Evolutionary conservation across 2,329 filamentous ascomycete genomes (phyloP), one percentile per base, ranked within the genome.

Genomic region (Fusarium pseudograminearum): DNA sequence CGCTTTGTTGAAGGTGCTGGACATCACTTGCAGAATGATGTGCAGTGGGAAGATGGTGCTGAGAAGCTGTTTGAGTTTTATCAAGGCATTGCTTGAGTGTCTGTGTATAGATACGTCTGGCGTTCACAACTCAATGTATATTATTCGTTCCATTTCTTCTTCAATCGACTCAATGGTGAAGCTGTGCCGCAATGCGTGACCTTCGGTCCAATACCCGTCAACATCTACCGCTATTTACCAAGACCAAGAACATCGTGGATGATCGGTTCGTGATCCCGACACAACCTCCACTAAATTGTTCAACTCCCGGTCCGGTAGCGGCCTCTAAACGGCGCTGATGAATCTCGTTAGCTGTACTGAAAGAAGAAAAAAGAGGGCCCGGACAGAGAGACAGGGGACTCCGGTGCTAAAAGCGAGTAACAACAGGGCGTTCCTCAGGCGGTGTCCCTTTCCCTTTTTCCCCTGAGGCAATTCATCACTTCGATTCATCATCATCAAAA

Each of bases 21-120:
- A 3, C 85, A 88, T 73, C 85, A 88, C 75, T 64, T 87, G 45
- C 84, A 87, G 72, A 86, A 87, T 57, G 84, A 87, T 69, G 74
- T 81, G 14, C 78, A 79, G 40, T 86, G 83, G 83, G 76, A 84
- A 56, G 73, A 79, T 4, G 85, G 84, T 1, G 84, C 83, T 2
- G 73, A 76, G 54, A 84, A 82, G 64, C 57, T 87, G 31, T 67
- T 83, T 24, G 72, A 69, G 0, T 87, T 84, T 72, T 78, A 82
- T 40, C 53, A 64, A 33, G 72, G 70, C 1, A 64, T 74, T 53
- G 56, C 53, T 28, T 67, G 31, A 45, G 28, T 22, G 26, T 24
- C 15, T 28, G 15, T 42, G 15, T 16, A 18, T 44, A 16, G 22
- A 18, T 28, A 26, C 26, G 22, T 6, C 26, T 44, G 38, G 15